phyloP scores from a whole-genome alignment of 495 filamentous ascomycete species.

The Annulohypoxylon stygium region DNA sequence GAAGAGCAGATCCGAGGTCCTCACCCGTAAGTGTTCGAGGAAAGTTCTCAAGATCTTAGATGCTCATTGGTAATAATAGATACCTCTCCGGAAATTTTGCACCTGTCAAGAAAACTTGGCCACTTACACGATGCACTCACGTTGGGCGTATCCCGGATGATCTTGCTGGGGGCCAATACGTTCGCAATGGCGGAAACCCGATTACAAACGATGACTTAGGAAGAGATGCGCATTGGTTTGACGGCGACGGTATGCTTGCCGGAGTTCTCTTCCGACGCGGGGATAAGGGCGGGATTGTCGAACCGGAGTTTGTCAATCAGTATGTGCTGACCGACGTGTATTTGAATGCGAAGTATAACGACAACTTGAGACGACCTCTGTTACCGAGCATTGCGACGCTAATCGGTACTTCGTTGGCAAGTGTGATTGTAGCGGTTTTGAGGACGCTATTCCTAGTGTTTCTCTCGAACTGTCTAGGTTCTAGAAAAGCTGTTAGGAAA shows the following conservation, averaged over 20 bases:
- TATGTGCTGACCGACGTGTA: slow-evolving; percentile 74
- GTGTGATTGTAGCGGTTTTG: slow-evolving; percentile 61
- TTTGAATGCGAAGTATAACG: slow-evolving; percentile 61
- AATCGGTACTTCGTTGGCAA: slow-evolving; percentile 63
- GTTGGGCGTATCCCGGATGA: slow-evolving; percentile 69
- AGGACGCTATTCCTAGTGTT: slow-evolving; percentile 66
- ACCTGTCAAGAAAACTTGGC: slow-evolving; percentile 64
- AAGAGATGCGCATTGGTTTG: slow-evolving; percentile 75
- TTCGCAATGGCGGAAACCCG: slow-evolving; percentile 78
- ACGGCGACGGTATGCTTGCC: slow-evolving; percentile 78
- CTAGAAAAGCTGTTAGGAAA: slow-evolving; percentile 66
- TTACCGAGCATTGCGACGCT: slow-evolving; percentile 72
- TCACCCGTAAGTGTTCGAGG: slow-evolving; percentile 41
- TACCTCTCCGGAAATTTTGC: slow-evolving; percentile 75
- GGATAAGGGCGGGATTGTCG: slow-evolving; percentile 49
- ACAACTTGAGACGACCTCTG: slow-evolving; percentile 62
- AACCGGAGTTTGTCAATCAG: slow-evolving; percentile 73
- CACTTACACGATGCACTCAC: slow-evolving; percentile 65
- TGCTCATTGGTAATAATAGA: slow-evolving; percentile 30
- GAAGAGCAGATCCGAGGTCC: slow-evolving; percentile 2
- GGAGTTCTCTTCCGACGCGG: slow-evolving; percentile 68
- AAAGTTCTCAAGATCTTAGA: neutral
- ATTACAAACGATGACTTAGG: slow-evolving; percentile 68
- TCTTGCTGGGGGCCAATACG: slow-evolving; percentile 73
- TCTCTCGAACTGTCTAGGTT: slow-evolving; percentile 66